phyloP scores from a whole-genome alignment of 2,329 filamentous ascomycete species.

The Exophiala sp. region DNA sequence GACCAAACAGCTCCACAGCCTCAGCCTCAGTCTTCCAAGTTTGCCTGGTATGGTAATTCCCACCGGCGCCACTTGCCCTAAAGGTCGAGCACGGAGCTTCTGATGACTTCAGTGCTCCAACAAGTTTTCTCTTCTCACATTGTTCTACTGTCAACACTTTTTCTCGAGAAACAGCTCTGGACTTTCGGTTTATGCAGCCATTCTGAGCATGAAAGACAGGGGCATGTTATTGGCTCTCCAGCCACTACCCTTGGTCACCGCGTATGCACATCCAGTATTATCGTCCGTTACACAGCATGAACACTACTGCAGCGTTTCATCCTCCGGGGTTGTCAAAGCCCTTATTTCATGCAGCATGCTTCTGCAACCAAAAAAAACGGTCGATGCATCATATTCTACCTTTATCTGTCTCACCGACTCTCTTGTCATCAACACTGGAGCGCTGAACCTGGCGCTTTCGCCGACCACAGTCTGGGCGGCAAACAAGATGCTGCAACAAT shows the following conservation, averaged over 20 bases:
- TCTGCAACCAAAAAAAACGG: background rate
- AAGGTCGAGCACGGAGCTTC: background rate
- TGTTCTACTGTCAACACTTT: background rate
- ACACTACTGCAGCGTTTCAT: constrained; percentile 7
- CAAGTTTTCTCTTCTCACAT: background rate
- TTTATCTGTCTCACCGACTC: constrained; percentile 17
- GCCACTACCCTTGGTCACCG: constrained; percentile 8
- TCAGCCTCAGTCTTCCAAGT: constrained; percentile 1
- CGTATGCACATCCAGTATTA: constrained; percentile 2
- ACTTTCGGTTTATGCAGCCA: background rate
- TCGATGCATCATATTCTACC: background rate
- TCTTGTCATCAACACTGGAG: background rate
- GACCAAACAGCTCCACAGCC: background rate
- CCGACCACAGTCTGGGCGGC: too few species aligned
- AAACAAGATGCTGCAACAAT: too few species aligned
- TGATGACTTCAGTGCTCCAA: background rate
- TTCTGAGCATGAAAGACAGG: too few species aligned
- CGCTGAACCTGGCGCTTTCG: background rate
- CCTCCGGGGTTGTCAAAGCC: constrained; percentile 20
- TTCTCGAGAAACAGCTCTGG: background rate
- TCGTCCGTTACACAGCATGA: constrained; percentile 16
- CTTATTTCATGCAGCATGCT: background rate
- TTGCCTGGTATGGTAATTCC: constrained; percentile 18
- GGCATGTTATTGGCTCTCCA: background rate
- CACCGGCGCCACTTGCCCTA: constrained; percentile 17